A percentile compares a stretch with the other conserved stretches of the same genome.
Conservation (phyloP, 768 basidiomycete species). For the Nidularia pulvinata region DNA sequence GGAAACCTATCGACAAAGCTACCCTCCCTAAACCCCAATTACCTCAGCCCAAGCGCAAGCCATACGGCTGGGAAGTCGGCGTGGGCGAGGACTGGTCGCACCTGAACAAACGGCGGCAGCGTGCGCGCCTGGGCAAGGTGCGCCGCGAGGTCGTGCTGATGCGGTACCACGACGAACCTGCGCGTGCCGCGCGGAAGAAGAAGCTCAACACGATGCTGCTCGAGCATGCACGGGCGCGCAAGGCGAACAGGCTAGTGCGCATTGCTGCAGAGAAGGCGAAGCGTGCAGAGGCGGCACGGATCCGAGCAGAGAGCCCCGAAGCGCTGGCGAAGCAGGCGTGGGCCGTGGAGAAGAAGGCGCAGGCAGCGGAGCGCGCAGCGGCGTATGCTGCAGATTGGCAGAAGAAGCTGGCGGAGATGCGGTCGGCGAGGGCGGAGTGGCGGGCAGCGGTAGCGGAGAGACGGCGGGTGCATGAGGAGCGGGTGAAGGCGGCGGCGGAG, state of each 20-base stretch:
- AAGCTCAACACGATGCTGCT: neutral
- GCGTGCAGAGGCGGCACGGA: neutral
- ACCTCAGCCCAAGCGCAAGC: neutral
- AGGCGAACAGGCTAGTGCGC: neutral
- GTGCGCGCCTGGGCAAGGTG: conserved; percentile 44
- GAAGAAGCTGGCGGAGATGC: too few relatives aligned
- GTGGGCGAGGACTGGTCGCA: conserved; percentile 53
- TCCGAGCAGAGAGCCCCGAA: neutral
- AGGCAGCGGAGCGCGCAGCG: too few relatives aligned
- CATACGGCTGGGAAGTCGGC: conserved; percentile 40
- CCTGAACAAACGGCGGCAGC: conserved; percentile 52
- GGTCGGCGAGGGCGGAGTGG: too few relatives aligned
- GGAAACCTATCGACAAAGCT: neutral
- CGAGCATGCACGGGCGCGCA: neutral
- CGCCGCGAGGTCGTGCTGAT: conserved; percentile 36
- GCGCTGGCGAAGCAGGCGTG: neutral
- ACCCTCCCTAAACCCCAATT: neutral
- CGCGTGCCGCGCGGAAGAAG: neutral
- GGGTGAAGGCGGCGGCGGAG: too few relatives aligned
- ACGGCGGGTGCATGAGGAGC: too few relatives aligned
- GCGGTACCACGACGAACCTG: conserved; percentile 7
- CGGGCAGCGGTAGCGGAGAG: too few relatives aligned
- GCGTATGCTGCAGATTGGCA: too few relatives aligned
- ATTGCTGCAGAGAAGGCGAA: neutral
- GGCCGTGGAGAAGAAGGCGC: too few relatives aligned